Conservation (phyloP, 2,329 filamentous ascomycete species). For the Pyrenophora seminiperda region DNA sequence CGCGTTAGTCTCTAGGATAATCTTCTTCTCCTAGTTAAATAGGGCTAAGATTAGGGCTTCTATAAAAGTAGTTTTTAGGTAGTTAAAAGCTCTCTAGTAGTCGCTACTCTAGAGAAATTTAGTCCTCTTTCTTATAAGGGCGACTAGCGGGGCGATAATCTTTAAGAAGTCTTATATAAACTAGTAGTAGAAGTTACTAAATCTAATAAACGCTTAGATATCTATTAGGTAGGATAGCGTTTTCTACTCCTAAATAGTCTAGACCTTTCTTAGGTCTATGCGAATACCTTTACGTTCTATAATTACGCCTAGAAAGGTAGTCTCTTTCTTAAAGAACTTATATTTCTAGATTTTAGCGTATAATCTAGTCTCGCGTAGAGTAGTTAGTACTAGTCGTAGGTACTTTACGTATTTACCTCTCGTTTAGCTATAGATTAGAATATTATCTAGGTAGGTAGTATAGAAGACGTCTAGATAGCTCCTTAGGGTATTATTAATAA, state of each 20-base stretch:
- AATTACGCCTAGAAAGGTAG: neutral
- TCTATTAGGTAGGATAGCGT: neutral
- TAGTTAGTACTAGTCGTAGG: neutral
- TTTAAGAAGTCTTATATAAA: neutral
- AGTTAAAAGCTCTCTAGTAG: constrained; percentile 1
- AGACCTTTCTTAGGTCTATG: neutral
- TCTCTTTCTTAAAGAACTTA: neutral
- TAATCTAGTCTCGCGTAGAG: neutral
- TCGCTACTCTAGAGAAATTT: neutral
- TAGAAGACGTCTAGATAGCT: neutral
- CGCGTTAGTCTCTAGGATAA: constrained; percentile 1
- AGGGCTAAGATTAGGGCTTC: neutral
- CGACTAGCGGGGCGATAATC: neutral
- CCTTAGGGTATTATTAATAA: neutral
- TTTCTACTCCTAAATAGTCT: neutral
- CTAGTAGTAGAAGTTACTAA: neutral
- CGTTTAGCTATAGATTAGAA: neutral
- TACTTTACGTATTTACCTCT: neutral
- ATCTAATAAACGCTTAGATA: neutral
- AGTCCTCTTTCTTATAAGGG: neutral
- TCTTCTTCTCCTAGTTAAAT: neutral
- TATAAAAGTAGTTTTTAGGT: neutral
- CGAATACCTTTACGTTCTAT: neutral
- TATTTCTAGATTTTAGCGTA: neutral
- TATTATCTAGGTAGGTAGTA: neutral